phyloP scores from a whole-genome alignment of 208 protist genomes.

The Borovskyia barvae region DNA sequence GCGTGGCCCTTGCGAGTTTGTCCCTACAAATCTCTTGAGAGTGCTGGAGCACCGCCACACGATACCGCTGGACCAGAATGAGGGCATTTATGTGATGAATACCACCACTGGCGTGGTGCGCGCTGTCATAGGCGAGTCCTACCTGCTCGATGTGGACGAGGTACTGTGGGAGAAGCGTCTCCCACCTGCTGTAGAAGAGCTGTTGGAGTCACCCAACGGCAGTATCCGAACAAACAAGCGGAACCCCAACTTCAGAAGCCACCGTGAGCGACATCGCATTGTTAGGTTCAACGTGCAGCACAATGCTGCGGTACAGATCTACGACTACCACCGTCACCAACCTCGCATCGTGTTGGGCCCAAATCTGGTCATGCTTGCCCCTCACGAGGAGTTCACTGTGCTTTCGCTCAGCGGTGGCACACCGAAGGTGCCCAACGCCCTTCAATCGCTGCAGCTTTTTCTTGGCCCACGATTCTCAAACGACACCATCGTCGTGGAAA shows the following conservation, averaged over 20 bases:
- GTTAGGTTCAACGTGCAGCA: constrained; percentile 95
- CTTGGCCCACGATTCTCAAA: constrained; percentile 95
- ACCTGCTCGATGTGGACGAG: constrained; percentile 94
- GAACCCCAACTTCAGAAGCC: constrained; percentile 26
- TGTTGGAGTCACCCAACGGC: constrained; percentile 70
- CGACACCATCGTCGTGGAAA: constrained; percentile 95
- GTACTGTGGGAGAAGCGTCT: constrained; percentile 95
- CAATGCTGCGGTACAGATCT: constrained; percentile 96
- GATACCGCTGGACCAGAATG: constrained; percentile 96
- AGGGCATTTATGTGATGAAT: constrained; percentile 97
- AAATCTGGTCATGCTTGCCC: constrained; percentile 92
- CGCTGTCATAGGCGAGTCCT: constrained; percentile 85
- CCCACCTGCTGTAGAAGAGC: constrained; percentile 85
- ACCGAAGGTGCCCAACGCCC: constrained; percentile 91
- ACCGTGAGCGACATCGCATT: constrained; percentile 69
- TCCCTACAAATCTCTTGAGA: constrained; percentile 87
- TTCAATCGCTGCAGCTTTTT: constrained; percentile 92
- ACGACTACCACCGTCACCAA: constrained; percentile 90
- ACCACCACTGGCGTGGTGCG: constrained; percentile 86
- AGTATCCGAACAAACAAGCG: constrained; percentile 31
- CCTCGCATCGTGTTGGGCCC: constrained; percentile 93
- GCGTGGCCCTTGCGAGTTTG: constrained; percentile 90
- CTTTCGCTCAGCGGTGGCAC: constrained; percentile 92
- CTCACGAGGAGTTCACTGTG: constrained; percentile 96
- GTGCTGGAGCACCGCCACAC: constrained; percentile 86